Conservation (phyloP, 345 rosid genomes). For the Bretschneidera sinensis region DNA sequence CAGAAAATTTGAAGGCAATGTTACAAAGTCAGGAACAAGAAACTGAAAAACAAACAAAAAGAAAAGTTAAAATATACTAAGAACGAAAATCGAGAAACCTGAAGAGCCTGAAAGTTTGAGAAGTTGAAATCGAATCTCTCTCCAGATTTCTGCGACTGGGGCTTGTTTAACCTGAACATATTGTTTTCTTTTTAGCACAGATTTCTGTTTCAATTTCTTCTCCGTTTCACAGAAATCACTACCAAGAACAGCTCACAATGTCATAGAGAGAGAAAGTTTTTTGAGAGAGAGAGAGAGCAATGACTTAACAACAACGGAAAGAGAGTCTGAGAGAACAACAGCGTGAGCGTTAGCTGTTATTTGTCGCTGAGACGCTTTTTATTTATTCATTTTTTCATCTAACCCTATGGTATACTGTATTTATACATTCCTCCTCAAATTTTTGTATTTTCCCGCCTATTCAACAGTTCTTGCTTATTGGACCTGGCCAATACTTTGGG, state of each 20-base stretch:
- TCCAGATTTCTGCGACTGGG: conserved; percentile 36
- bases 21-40: not conserved
- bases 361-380: not conserved
- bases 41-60: not conserved
- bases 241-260: not conserved
- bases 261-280: not conserved
- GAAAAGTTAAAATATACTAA: not conserved
- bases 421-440: too few species aligned
- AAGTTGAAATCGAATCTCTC: conserved; percentile 47
- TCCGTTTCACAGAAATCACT: not conserved
- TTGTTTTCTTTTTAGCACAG: not conserved
- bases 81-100: conserved; percentile 28
- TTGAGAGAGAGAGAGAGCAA: not conserved
- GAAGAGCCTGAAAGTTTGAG: conserved; percentile 46
- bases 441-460: too few species aligned
- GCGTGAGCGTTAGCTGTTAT: not conserved
- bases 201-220: not conserved
- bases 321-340: not conserved
- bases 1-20: conserved; percentile 5
- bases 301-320: not conserved
- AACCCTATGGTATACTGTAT: too few species aligned
- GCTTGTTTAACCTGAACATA: conserved; percentile 54
- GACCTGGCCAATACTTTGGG: too few species aligned
- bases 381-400: too few species aligned
- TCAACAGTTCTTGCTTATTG: too few species aligned